Evolutionary conservation across 2,329 filamentous ascomycete species (phyloP).

Genomic region (Tolypocladium inflatum): DNA sequence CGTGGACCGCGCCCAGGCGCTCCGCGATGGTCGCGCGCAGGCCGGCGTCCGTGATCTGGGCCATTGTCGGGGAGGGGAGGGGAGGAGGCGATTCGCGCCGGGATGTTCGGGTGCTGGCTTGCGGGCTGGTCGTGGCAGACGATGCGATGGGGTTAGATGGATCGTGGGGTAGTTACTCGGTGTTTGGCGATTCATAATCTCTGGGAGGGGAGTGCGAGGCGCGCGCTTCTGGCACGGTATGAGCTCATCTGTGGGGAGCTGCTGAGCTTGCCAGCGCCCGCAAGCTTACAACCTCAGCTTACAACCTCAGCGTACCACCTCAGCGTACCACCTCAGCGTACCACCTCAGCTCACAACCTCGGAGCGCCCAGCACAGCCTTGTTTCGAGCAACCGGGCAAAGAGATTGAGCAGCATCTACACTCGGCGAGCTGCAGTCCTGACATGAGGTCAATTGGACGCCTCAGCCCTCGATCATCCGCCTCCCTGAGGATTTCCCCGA

Average conservation of each 20-base stretch:
- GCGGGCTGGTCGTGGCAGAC: conserved; percentile 1
- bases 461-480: not conserved
- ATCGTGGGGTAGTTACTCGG: conserved; percentile 11
- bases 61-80: conserved; percentile 3
- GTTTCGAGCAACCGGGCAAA: not conserved
- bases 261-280: not conserved
- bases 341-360: not conserved
- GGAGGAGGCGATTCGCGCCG: not conserved
- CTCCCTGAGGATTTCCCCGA: not conserved
- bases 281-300: not conserved
- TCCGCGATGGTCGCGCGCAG: conserved; percentile 60
- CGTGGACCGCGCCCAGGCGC: conserved; percentile 64
- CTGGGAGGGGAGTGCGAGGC: not conserved
- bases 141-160: conserved; percentile 25
- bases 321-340: no score
- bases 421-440: conserved; percentile 1
- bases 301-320: no score
- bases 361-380: not conserved
- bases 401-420: not conserved
- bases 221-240: conserved; percentile 17
- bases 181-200: not conserved
- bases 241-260: conserved; percentile 16
- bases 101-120: not conserved
- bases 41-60: conserved; percentile 59
- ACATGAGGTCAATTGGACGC: conserved; percentile 8